Percentiles rank a stretch among this genome's conserved stretches.
Evolutionary conservation across 129 eudicot genomes (phyloP).

Genomic region (Cynara cardunculus): DNA sequence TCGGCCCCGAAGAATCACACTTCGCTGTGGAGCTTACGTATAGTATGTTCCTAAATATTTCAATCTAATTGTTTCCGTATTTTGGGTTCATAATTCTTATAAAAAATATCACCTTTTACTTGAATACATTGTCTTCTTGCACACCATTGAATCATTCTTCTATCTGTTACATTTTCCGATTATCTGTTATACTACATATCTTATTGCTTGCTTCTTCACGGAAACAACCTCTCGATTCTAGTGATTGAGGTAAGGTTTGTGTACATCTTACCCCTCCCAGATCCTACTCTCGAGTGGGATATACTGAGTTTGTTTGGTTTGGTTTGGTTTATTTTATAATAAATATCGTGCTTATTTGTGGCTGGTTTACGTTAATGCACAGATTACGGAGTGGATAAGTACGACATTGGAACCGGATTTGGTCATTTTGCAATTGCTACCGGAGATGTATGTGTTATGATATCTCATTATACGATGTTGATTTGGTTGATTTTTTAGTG

Average conservation of each 20-base stretch:
- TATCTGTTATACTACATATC: no score
- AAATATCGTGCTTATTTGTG: background rate
- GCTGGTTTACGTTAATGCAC: slow-evolving; percentile 21
- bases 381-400: slow-evolving; percentile 94
- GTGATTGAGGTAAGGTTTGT: no score
- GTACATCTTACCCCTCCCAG: no score
- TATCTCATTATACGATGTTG: background rate
- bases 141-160: no score
- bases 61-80: background rate
- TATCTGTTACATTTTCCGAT: no score
- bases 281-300: no score
- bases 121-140: no score
- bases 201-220: no score
- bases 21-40: slow-evolving; percentile 89
- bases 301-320: background rate
- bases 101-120: background rate
- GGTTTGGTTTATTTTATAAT: background rate
- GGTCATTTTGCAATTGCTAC: slow-evolving; percentile 97
- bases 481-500: background rate
- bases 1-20: slow-evolving; percentile 86
- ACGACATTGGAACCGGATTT: slow-evolving; percentile 94
- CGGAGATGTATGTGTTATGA: slow-evolving; percentile 56
- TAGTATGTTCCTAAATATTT: slow-evolving; percentile 49
- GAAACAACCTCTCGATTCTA: no score
- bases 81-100: background rate